Conservation (phyloP, 2,329 filamentous ascomycete species). For the Fusarium piperis region DNA sequence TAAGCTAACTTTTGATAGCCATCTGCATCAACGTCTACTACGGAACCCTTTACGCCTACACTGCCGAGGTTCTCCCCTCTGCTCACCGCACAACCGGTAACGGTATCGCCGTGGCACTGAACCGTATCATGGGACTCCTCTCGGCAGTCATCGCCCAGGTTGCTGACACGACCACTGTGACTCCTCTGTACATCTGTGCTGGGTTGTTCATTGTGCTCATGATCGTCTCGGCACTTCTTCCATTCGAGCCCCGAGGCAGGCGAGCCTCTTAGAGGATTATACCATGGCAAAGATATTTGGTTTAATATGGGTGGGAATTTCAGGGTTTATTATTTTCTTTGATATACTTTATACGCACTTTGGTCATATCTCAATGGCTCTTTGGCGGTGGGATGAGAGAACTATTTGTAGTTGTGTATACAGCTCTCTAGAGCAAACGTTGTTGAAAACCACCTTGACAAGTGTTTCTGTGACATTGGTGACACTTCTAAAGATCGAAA, state of each 20-base stretch:
- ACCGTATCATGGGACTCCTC: constrained; percentile 20
- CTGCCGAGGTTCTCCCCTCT: constrained; percentile 60
- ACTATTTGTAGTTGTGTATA: neutral
- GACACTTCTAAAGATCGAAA: neutral
- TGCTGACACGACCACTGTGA: constrained; percentile 67
- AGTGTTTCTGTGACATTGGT: neutral
- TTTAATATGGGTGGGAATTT: neutral
- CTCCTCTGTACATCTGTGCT: constrained; percentile 73
- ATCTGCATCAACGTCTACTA: constrained; percentile 62
- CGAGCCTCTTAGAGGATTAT: constrained; percentile 3
- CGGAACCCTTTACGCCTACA: constrained; percentile 63
- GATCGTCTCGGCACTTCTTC: constrained; percentile 64
- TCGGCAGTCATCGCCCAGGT: constrained; percentile 50
- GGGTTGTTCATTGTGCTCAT: constrained; percentile 71
- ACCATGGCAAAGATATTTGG: neutral
- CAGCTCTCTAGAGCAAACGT: neutral
- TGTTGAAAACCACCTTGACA: neutral
- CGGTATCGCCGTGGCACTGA: constrained; percentile 52
- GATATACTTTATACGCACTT: neutral
- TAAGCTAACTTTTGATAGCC: neutral
- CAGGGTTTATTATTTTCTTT: neutral
- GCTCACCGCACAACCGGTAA: constrained; percentile 66
- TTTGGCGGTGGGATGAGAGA: neutral
- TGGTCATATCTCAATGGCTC: neutral
- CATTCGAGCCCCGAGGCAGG: constrained; percentile 70